These are phyloP conservation scores for Metschnikowia baotianmanensis DNA, from an alignment of 805 yeast genomes.

Conservation along the genomic window DNA sequence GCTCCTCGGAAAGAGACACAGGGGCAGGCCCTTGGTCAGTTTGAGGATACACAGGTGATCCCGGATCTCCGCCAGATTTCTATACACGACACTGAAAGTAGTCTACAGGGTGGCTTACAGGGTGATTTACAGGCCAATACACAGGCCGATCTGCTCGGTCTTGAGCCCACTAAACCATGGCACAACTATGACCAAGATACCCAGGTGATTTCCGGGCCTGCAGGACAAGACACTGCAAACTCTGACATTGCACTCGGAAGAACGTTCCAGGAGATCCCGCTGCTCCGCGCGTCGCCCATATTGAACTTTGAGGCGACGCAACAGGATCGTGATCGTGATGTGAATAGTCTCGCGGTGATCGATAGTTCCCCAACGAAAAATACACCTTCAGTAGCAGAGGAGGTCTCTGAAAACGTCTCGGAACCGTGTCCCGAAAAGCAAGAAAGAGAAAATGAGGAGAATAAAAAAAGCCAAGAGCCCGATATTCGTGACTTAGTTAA, in stretches of 20 bases:
- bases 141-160: not conserved
- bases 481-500: too few relatives aligned
- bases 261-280: not conserved
- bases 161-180: not conserved
- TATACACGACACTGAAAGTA: not conserved
- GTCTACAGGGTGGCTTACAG: not conserved
- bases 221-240: too few relatives aligned
- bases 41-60: slow-evolving; percentile 16
- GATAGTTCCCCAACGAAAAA: slow-evolving; percentile 11
- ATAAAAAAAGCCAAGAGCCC: too few relatives aligned
- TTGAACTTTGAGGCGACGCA: slow-evolving; percentile 2
- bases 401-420: too few relatives aligned
- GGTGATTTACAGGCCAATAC: not conserved
- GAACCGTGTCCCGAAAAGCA: not conserved
- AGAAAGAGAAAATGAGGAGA: too few relatives aligned
- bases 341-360: not conserved
- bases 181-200: not conserved
- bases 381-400: not conserved
- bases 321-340: slow-evolving; percentile 1
- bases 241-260: not conserved
- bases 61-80: not conserved
- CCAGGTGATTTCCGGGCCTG: not conserved
- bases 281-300: not conserved
- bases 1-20: too few relatives aligned
- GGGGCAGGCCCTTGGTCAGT: too few relatives aligned